Evolutionary conservation across 345 rosid genomes (phyloP).

Genomic region (Populus pruinosa): DNA sequence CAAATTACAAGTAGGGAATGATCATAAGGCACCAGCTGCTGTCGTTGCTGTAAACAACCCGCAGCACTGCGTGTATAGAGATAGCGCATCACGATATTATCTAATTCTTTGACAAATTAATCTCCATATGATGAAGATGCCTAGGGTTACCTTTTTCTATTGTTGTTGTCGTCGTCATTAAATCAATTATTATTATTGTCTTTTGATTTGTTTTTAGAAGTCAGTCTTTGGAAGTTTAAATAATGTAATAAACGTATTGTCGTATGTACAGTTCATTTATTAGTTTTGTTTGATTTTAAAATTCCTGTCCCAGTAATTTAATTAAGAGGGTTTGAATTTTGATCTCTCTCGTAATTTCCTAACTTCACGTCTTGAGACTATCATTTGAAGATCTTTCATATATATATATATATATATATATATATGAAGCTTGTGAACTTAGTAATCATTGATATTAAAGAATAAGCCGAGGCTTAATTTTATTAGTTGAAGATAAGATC

Average conservation of each 20-base stretch:
- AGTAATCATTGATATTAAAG: no score
- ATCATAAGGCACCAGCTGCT: no score
- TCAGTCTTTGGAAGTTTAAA: background rate
- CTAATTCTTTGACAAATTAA: background rate
- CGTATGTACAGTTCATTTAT: background rate
- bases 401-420: no score
- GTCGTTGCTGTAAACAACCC: background rate
- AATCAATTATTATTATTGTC: background rate
- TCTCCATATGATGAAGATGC: background rate
- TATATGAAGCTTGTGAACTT: no score
- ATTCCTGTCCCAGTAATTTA: no score
- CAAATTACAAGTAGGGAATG: no score
- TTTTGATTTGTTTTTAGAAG: background rate
- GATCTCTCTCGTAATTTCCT: no score
- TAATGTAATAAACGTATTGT: background rate
- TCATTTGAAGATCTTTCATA: no score
- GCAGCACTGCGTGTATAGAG: background rate
- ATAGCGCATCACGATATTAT: background rate
- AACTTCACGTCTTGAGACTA: no score
- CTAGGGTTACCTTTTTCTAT: background rate
- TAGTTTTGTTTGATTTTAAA: no score
- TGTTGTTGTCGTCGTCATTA: background rate
- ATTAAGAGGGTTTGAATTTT: no score
- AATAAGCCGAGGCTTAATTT: no score
- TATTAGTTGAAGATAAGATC: background rate